phyloP scores from a whole-genome alignment of 148 eudicot species.

The Beta vulgaris region DNA sequence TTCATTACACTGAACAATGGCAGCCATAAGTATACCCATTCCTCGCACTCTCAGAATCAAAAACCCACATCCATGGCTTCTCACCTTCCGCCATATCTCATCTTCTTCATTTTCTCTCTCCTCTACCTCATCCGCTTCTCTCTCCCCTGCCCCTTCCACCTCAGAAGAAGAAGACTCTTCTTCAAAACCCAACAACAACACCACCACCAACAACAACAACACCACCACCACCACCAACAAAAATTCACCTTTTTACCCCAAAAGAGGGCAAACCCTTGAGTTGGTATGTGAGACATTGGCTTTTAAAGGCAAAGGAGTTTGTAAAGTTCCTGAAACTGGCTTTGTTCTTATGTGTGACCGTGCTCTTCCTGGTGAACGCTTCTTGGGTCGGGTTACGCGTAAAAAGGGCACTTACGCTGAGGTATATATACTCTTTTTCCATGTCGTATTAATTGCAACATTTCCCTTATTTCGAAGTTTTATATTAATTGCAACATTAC shows the following conservation, averaged over 20 bases:
- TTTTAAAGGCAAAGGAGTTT: constrained; percentile 82
- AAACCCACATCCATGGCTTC: constrained; percentile 40
- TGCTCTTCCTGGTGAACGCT: constrained; percentile 89
- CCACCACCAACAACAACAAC: too few relatives aligned
- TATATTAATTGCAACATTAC: too few relatives aligned
- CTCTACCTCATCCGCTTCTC: constrained; percentile 20
- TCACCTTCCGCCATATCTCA: constrained; percentile 30
- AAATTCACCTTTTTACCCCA: constrained; percentile 56
- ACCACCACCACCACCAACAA: constrained; percentile 20
- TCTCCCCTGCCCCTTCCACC: constrained; percentile 12
- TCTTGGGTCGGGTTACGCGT: constrained; percentile 80
- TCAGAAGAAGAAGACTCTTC: constrained; percentile 21
- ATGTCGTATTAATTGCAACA: background rate
- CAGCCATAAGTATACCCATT: constrained; percentile 23
- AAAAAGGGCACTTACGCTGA: constrained; percentile 81
- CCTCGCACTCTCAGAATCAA: constrained; percentile 38
- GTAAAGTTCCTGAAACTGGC: constrained; percentile 73
- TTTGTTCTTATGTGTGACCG: constrained; percentile 93
- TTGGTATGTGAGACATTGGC: constrained; percentile 72
- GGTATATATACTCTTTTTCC: constrained; percentile 30
- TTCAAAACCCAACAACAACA: constrained; percentile 19
- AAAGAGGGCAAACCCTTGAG: constrained; percentile 76
- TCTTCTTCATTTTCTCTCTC: constrained; percentile 21
- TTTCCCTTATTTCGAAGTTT: too few relatives aligned
- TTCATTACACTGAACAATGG: constrained; percentile 28